phyloP scores from a whole-genome alignment of 371 early-diverging fungal species.

The Mortierella polycephala region DNA sequence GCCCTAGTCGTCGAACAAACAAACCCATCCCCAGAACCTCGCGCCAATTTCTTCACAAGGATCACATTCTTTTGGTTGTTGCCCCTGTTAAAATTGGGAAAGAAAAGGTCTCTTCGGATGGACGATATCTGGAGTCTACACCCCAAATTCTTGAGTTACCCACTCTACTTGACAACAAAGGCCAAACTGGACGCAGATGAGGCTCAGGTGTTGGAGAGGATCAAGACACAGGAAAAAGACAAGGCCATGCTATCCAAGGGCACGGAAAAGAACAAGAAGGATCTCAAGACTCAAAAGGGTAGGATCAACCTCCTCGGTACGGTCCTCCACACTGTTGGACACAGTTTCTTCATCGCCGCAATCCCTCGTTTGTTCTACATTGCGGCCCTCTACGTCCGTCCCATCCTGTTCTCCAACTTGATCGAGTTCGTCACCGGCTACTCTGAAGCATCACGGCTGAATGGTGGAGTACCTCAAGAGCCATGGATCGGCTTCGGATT shows the following conservation, averaged over 20 bases:
- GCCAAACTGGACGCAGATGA: slow-evolving; percentile 47
- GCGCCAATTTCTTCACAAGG: slow-evolving; percentile 85
- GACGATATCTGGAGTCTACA: slow-evolving; percentile 83
- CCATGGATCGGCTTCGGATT: slow-evolving; percentile 70
- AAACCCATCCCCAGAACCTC: slow-evolving; percentile 74
- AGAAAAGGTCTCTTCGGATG: slow-evolving; percentile 71
- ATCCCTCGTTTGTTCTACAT: slow-evolving; percentile 67
- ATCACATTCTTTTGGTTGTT: slow-evolving; percentile 95
- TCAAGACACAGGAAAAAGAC: slow-evolving; percentile 63
- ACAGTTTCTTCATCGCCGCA: slow-evolving; percentile 20
- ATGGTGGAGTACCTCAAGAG: slow-evolving; percentile 47
- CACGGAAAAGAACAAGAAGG: not conserved
- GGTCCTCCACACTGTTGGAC: slow-evolving; percentile 67
- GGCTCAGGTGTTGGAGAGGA: slow-evolving; percentile 18
- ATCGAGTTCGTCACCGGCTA: slow-evolving; percentile 74
- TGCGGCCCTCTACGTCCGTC: slow-evolving; percentile 78
- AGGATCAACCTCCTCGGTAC: slow-evolving; percentile 41
- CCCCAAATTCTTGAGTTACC: slow-evolving; percentile 58
- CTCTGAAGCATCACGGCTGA: slow-evolving; percentile 5
- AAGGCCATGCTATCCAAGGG: not conserved
- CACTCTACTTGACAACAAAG: slow-evolving; percentile 44
- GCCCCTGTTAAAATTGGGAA: slow-evolving; percentile 83
- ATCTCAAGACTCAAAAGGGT: slow-evolving; percentile 4
- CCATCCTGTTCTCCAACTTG: slow-evolving; percentile 74
- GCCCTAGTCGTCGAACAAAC: slow-evolving; percentile 56